Conservation (phyloP, 257 asterid genomes). For the Capsicum chinense region DNA sequence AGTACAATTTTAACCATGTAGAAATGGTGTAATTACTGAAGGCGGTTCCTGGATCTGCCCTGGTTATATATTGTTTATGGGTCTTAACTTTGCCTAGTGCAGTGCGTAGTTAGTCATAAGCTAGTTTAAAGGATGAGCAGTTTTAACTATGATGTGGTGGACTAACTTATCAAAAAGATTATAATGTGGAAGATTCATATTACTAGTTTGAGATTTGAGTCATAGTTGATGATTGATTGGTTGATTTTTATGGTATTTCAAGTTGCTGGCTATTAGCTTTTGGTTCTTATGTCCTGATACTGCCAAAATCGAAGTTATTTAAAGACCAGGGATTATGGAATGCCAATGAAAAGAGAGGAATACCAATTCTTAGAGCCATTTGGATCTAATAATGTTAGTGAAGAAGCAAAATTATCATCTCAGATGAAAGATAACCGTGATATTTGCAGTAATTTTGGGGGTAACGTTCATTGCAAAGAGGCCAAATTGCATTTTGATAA, state of each 20-base stretch:
- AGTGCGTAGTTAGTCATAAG: neutral
- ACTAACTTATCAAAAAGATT: neutral
- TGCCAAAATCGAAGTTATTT: neutral
- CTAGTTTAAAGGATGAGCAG: neutral
- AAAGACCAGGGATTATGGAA: neutral
- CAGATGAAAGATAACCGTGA: no score
- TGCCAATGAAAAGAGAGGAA: neutral
- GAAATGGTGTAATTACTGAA: no score
- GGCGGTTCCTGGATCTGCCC: no score
- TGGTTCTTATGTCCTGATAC: neutral
- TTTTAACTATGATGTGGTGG: neutral
- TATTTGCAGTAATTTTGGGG: neutral
- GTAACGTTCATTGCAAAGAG: neutral
- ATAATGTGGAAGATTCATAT: neutral
- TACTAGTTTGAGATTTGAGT: neutral
- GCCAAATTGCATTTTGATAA: neutral
- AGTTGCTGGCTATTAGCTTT: neutral
- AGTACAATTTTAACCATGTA: no score
- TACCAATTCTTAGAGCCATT: neutral
- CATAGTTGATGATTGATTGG: neutral
- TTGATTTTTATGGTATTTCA: neutral
- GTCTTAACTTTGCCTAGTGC: neutral
- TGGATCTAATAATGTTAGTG: neutral
- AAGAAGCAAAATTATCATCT: neutral
- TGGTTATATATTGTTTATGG: neutral